Evolutionary conservation across 257 asterid species (phyloP).

Genomic region (Salvia splendens): DNA sequence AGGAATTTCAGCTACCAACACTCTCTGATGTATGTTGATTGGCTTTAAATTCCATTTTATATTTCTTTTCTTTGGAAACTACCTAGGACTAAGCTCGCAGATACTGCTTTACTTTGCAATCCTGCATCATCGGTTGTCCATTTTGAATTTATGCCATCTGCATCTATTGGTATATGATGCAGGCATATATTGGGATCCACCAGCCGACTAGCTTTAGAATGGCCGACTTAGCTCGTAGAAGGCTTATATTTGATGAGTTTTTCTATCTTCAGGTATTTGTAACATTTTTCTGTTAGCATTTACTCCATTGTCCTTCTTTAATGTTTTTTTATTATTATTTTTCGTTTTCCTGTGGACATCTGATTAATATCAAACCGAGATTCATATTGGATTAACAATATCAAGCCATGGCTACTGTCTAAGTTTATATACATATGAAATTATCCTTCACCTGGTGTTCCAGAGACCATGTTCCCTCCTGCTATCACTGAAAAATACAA

Average conservation of each 20-base stretch:
- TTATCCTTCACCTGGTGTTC: conserved; percentile 8
- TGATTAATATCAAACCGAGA: conserved; percentile 1
- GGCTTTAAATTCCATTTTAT: conserved; percentile 5
- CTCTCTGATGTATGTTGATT: conserved; percentile 71
- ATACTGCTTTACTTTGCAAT: background rate
- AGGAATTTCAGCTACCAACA: conserved; percentile 60
- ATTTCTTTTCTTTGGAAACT: no score
- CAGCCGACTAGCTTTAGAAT: conserved; percentile 64
- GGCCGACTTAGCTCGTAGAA: conserved; percentile 89
- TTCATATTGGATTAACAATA: conserved; percentile 16
- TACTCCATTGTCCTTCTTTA: background rate
- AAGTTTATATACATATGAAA: background rate
- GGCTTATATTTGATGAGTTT: conserved; percentile 97
- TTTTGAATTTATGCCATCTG: background rate
- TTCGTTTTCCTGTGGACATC: background rate
- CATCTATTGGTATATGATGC: conserved; percentile 31
- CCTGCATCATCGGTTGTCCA: background rate
- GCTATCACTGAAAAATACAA: conserved; percentile 16
- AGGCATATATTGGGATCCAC: conserved; percentile 96
- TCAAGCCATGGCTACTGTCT: conserved; percentile 11
- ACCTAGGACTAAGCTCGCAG: no score
- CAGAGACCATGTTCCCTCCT: conserved; percentile 10
- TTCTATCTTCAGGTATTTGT: conserved; percentile 85
- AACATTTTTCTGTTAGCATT: conserved; percentile 8
- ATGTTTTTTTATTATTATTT: no score